phyloP scores from a whole-genome alignment of 1,284 basidiomycete genomes.

The Kwoniella shivajii region DNA sequence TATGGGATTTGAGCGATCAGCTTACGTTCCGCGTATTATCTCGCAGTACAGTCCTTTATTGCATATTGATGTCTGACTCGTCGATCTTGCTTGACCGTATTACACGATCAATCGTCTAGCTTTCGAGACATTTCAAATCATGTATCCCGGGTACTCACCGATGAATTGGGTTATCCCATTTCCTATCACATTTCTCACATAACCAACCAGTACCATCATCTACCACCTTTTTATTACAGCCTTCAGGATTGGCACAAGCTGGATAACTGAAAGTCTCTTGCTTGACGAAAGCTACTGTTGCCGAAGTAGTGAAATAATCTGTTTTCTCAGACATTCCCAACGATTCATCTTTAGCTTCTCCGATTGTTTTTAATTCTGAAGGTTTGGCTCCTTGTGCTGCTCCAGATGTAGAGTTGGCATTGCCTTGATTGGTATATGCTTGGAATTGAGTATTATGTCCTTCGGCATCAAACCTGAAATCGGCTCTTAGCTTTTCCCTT shows the following conservation, averaged over 20 bases:
- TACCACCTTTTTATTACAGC: slow-evolving; percentile 90
- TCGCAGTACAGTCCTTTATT: too few species aligned
- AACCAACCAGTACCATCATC: slow-evolving; percentile 73
- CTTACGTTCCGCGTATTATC: too few species aligned
- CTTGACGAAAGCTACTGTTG: slow-evolving; percentile 88
- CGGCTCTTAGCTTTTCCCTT: too few species aligned
- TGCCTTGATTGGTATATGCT: slow-evolving; percentile 64
- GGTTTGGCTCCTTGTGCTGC: slow-evolving; percentile 58
- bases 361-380: slow-evolving; percentile 71
- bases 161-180: slow-evolving; percentile 73
- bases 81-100: too few species aligned
- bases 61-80: too few species aligned
- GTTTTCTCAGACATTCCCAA: slow-evolving; percentile 76
- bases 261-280: slow-evolving; percentile 85
- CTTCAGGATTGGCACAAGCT: slow-evolving; percentile 73
- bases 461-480: slow-evolving; percentile 65
- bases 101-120: too few species aligned
- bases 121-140: too few species aligned
- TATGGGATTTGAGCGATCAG: too few species aligned
- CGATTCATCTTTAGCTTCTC: slow-evolving; percentile 78
- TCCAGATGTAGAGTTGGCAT: slow-evolving; percentile 24
- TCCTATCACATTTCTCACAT: slow-evolving; percentile 91
- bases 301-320: slow-evolving; percentile 80
- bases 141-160: slow-evolving; percentile 72
- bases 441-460: slow-evolving; percentile 69